Evolutionary conservation across 371 early-diverging fungal species (phyloP).

Genomic region (Batkoa obscura): DNA sequence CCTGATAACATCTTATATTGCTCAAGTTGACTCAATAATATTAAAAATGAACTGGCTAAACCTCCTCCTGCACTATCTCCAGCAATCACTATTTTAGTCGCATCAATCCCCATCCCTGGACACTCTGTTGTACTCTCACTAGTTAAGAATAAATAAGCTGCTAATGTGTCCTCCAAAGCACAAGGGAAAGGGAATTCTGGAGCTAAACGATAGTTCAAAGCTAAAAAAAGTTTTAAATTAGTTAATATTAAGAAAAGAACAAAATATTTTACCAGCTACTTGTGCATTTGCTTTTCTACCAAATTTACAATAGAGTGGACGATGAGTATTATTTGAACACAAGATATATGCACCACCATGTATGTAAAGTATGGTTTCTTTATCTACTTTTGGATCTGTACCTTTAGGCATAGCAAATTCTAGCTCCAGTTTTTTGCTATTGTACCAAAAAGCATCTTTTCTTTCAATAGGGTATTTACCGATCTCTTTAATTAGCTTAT

Average conservation of each 20-base stretch:
- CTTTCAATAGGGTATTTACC: too few species aligned
- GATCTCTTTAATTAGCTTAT: too few species aligned
- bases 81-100: slow-evolving; percentile 19
- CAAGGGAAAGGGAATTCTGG: slow-evolving; percentile 70
- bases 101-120: slow-evolving; percentile 11
- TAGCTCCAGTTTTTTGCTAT: too few species aligned
- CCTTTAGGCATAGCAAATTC: too few species aligned
- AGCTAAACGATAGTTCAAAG: slow-evolving; percentile 35
- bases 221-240: slow-evolving; percentile 8
- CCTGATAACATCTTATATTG: background rate
- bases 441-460: too few species aligned
- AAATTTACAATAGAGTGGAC: slow-evolving; percentile 28
- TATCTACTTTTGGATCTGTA: too few species aligned
- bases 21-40: background rate
- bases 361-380: slow-evolving; percentile 24
- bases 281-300: slow-evolving; percentile 22
- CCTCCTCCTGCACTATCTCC: slow-evolving; percentile 29
- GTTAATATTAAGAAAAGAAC: background rate
- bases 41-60: background rate
- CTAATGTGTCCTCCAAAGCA: slow-evolving; percentile 56
- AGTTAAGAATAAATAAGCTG: slow-evolving; percentile 44
- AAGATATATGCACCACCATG: slow-evolving; percentile 49
- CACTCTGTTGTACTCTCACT: slow-evolving; percentile 15
- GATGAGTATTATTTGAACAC: slow-evolving; percentile 33
- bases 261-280: slow-evolving; percentile 18